Percentiles rank a stretch among this genome's conserved stretches.
Conservation (phyloP, 1,284 basidiomycete species). For the Boletus sp. region DNA sequence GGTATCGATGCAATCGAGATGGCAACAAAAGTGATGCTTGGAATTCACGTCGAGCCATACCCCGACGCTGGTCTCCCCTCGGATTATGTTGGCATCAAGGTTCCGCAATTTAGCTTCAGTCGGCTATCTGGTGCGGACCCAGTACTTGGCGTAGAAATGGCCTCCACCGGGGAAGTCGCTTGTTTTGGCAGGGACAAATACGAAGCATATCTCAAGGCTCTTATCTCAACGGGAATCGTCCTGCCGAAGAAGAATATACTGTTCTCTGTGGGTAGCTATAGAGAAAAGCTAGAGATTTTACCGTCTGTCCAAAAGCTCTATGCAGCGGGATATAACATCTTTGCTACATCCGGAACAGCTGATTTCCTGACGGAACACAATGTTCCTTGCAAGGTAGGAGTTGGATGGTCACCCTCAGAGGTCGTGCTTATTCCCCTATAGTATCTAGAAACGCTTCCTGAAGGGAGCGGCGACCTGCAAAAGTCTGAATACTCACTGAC, state of each 20-base stretch:
- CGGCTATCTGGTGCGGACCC: constrained; percentile 95
- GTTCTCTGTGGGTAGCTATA: constrained; percentile 92
- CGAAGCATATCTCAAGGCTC: constrained; percentile 95
- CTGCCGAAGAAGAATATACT: constrained; percentile 95
- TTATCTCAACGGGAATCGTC: constrained; percentile 93
- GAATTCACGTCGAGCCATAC: constrained; percentile 84
- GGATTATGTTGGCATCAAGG: constrained; percentile 98
- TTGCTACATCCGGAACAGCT: constrained; percentile 94
- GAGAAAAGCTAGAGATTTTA: constrained; percentile 96
- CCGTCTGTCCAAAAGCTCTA: constrained; percentile 97
- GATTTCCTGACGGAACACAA: constrained; percentile 90
- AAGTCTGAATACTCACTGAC: constrained; percentile 95
- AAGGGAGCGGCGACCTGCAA: constrained; percentile 71
- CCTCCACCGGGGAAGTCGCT: constrained; percentile 98
- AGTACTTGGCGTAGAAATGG: constrained; percentile 99
- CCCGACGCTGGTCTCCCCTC: constrained; percentile 82
- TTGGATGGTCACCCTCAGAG: neutral
- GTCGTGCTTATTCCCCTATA: constrained; percentile 31
- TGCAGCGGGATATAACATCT: constrained; percentile 92
- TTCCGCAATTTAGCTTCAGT: constrained; percentile 97
- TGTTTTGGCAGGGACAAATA: constrained; percentile 98
- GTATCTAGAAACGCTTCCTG: constrained; percentile 87
- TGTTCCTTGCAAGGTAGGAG: constrained; percentile 74
- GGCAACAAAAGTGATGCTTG: constrained; percentile 98
- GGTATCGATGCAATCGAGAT: constrained; percentile 97